Evolutionary conservation across 1,284 basidiomycete genomes (phyloP).

Genomic region (Hypsizygus ulmarius): DNA sequence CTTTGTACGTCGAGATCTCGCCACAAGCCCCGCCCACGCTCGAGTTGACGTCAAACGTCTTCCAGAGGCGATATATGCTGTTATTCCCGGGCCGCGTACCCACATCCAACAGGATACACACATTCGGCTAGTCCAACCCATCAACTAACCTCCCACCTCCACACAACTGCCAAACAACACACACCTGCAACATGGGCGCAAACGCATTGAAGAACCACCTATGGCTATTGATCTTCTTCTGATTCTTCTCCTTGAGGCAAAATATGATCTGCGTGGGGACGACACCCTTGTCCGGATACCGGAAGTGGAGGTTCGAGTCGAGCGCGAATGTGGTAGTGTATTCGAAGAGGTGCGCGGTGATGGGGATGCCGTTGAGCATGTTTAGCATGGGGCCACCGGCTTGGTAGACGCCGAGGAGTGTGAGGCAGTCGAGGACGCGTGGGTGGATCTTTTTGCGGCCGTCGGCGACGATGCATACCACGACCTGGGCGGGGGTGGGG

Average conservation of each 20-base stretch:
- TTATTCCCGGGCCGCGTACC: constrained; percentile 86
- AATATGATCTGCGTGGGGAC: constrained; percentile 92
- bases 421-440: constrained; percentile 90
- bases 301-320: constrained; percentile 88
- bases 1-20: constrained; percentile 92
- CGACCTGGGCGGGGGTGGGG: constrained; percentile 59
- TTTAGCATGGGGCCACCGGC: constrained; percentile 86
- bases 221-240: constrained; percentile 96
- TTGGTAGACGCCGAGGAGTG: constrained; percentile 77
- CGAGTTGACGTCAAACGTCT: constrained; percentile 90
- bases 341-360: constrained; percentile 94
- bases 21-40: constrained; percentile 95
- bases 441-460: constrained; percentile 92
- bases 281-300: constrained; percentile 94
- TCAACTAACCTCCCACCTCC: neutral
- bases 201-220: constrained; percentile 97
- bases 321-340: constrained; percentile 91
- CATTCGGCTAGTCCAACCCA: constrained; percentile 65
- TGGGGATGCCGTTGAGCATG: constrained; percentile 81
- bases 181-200: constrained; percentile 65
- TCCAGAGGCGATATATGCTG: constrained; percentile 92
- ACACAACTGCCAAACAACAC: neutral
- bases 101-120: constrained; percentile 89
- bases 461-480: constrained; percentile 94
- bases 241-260: constrained; percentile 92